Conservation (phyloP, 257 asterid species). For the Coffea eugenioides region DNA sequence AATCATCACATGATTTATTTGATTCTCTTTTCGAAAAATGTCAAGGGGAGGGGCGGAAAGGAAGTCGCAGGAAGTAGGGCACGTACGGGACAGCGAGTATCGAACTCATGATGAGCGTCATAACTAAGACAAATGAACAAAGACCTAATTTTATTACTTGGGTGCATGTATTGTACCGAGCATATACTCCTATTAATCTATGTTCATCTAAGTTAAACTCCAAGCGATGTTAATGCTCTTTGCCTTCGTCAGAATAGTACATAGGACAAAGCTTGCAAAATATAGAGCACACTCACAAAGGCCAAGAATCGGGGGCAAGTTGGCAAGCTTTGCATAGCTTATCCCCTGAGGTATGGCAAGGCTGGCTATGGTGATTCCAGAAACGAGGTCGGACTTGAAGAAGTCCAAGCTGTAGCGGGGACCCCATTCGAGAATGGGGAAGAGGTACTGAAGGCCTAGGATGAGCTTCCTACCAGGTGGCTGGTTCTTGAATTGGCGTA, state of each 20-base stretch:
- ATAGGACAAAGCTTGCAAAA: not conserved
- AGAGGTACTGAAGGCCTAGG: conserved; percentile 66
- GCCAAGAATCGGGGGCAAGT: conserved; percentile 90
- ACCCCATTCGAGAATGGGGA: conserved; percentile 92
- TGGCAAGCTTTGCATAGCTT: conserved; percentile 90
- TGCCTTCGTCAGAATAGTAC: not conserved
- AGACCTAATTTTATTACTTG: no score
- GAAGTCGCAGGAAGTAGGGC: no score
- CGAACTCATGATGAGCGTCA: not conserved
- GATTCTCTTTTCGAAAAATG: no score
- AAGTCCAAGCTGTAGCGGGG: conserved; percentile 53
- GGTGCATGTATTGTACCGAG: no score
- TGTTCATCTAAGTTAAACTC: not conserved
- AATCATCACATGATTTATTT: no score
- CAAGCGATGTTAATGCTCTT: not conserved
- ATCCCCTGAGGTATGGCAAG: conserved; percentile 97
- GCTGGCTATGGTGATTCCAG: conserved; percentile 97
- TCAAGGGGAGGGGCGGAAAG: no score
- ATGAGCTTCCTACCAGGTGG: conserved; percentile 40
- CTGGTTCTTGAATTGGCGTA: conserved; percentile 86
- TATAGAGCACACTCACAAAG: conserved; percentile 53
- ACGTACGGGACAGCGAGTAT: no score
- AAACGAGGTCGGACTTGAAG: conserved; percentile 68
- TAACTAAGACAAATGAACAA: no score
- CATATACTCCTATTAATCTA: no score